phyloP scores from a whole-genome alignment of 2,329 filamentous ascomycete genomes.

The Fonsecaea multimorphosa region DNA sequence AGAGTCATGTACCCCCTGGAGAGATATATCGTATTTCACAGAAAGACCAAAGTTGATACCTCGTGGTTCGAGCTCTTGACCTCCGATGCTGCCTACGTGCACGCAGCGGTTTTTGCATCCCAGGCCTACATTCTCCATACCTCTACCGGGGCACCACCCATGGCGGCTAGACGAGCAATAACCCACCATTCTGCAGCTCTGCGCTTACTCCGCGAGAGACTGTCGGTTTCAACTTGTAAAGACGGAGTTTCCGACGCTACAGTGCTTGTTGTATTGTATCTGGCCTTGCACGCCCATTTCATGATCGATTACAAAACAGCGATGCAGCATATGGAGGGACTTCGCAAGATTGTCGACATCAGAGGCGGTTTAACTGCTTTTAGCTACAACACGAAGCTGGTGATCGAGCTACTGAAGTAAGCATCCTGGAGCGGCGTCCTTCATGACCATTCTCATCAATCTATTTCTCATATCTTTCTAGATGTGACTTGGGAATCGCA shows the following conservation, averaged over 20 bases:
- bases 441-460: too few species aligned
- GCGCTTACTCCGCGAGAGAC: constrained; percentile 43
- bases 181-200: constrained; percentile 42
- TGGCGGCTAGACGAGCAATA: constrained; percentile 15
- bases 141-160: too few species aligned
- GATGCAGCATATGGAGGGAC: constrained; percentile 46
- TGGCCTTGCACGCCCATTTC: constrained; percentile 44
- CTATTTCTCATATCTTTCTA: constrained; percentile 12
- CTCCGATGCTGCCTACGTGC: constrained; percentile 47
- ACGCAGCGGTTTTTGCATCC: constrained; percentile 46
- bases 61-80: constrained; percentile 45
- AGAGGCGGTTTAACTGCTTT: constrained; percentile 47
- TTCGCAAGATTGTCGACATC: constrained; percentile 49
- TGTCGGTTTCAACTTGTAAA: constrained; percentile 37
- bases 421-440: neutral
- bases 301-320: constrained; percentile 42
- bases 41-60: constrained; percentile 26
- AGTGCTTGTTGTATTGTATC: constrained; percentile 42
- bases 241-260: constrained; percentile 43
- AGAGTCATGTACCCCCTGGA: constrained; percentile 45
- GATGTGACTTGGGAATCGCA: constrained; percentile 42
- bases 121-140: constrained; percentile 42
- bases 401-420: constrained; percentile 46
- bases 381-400: constrained; percentile 44
- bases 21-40: constrained; percentile 43